phyloP scores from a whole-genome alignment of 2,329 filamentous ascomycete genomes.

The Venturia carpophila region DNA sequence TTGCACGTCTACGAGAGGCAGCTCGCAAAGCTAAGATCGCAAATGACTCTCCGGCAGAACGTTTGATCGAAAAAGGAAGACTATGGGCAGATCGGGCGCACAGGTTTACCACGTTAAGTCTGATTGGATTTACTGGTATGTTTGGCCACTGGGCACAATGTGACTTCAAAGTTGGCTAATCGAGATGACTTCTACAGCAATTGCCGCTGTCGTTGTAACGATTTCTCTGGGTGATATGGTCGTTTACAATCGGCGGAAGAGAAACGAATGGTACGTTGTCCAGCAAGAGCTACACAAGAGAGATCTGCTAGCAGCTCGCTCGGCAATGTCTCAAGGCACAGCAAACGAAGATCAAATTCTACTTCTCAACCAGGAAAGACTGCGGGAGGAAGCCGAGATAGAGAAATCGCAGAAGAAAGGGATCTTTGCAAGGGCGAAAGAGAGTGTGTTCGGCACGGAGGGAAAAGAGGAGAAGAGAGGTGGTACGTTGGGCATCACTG shows the following conservation, averaged over 20 bases:
- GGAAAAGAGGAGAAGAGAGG: slow-evolving; percentile 32
- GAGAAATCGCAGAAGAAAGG: slow-evolving; percentile 31
- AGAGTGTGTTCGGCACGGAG: slow-evolving; percentile 28
- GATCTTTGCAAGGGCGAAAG: slow-evolving; percentile 29
- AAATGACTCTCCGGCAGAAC: slow-evolving; percentile 46
- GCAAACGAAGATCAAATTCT: slow-evolving; percentile 45
- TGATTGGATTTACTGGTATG: slow-evolving; percentile 56
- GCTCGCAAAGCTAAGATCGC: slow-evolving; percentile 40
- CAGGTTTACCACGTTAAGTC: slow-evolving; percentile 49
- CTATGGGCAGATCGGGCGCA: slow-evolving; percentile 54
- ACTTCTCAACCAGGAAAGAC: slow-evolving; percentile 51
- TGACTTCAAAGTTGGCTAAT: neutral
- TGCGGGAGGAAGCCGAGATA: slow-evolving; percentile 50
- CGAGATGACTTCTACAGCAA: slow-evolving; percentile 34
- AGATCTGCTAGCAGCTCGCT: slow-evolving; percentile 37
- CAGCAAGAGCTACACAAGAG: slow-evolving; percentile 40
- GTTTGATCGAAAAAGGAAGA: slow-evolving; percentile 45
- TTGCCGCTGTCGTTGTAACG: slow-evolving; percentile 52
- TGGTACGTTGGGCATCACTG: slow-evolving; percentile 27
- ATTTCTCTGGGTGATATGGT: slow-evolving; percentile 61
- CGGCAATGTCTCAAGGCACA: slow-evolving; percentile 35
- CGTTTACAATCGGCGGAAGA: slow-evolving; percentile 58
- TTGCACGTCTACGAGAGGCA: slow-evolving; percentile 43
- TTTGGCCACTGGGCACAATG: neutral
- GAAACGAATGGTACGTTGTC: slow-evolving; percentile 51